A percentile compares a stretch with the other conserved stretches of the same genome.
Evolutionary conservation across 2,329 filamentous ascomycete genomes (phyloP).

Genomic region (Botrytis aclada): DNA sequence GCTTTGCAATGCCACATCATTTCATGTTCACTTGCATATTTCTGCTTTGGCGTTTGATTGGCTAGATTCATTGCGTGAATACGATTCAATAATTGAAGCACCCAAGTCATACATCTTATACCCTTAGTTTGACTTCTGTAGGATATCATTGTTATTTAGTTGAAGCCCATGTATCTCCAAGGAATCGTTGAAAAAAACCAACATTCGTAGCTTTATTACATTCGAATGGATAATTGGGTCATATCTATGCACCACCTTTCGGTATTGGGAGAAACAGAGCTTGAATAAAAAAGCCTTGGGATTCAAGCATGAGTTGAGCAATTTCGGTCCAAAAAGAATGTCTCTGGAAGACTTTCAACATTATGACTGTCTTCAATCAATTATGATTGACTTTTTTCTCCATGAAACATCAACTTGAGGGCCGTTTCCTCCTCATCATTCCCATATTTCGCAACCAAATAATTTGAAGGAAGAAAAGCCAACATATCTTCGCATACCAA

Average conservation of each 20-base stretch:
- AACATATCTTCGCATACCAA: background rate
- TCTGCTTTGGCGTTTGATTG: background rate
- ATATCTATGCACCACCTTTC: background rate
- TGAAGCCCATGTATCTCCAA: background rate
- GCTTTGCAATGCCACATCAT: background rate
- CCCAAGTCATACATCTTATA: background rate
- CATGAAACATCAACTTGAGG: background rate
- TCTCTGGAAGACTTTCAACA: background rate
- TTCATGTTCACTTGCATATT: background rate
- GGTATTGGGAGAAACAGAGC: background rate
- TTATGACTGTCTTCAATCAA: background rate
- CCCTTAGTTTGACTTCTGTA: background rate
- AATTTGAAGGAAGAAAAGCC: background rate
- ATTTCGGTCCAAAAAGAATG: background rate
- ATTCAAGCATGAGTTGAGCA: background rate
- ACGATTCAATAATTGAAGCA: background rate
- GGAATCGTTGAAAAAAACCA: background rate
- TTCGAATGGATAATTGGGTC: background rate
- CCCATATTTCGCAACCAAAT: background rate
- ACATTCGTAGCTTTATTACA: background rate
- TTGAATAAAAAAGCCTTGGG: background rate
- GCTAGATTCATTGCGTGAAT: background rate
- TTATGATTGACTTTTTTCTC: background rate
- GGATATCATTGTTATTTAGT: background rate
- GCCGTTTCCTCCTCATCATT: background rate